phyloP scores from a whole-genome alignment of 495 filamentous ascomycete species.

The Podospora fimiseda region DNA sequence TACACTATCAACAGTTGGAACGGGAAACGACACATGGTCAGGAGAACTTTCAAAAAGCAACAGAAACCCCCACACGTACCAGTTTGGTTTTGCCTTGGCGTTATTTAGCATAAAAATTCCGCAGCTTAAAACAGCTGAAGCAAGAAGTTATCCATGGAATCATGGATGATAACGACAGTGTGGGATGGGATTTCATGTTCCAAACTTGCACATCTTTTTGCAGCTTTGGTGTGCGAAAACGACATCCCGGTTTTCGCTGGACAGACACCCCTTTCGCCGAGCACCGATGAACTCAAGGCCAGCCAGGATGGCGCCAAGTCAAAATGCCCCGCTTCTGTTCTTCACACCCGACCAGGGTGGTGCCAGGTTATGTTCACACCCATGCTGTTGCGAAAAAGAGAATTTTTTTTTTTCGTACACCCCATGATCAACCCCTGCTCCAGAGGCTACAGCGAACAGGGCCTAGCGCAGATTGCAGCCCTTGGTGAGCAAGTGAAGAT shows the following conservation, averaged over 20 bases:
- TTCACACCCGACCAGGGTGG: slow-evolving; percentile 28
- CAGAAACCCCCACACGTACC: slow-evolving; percentile 12
- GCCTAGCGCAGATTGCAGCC: slow-evolving; percentile 29
- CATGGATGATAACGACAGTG: slow-evolving; percentile 2
- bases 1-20: neutral
- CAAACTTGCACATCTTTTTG: slow-evolving; percentile 12
- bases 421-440: slow-evolving; percentile 19
- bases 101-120: slow-evolving; percentile 13
- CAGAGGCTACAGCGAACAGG: slow-evolving; percentile 17
- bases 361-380: slow-evolving; percentile 31
- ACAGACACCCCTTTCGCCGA: slow-evolving; percentile 4
- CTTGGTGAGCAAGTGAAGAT: slow-evolving; percentile 15
- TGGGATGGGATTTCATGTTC: slow-evolving; percentile 10
- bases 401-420: slow-evolving; percentile 22
- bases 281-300: neutral
- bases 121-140: slow-evolving; percentile 12
- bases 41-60: neutral
- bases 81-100: slow-evolving; percentile 14
- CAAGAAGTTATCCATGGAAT: neutral
- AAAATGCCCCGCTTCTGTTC: slow-evolving; percentile 16
- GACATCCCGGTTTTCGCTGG: slow-evolving; percentile 1
- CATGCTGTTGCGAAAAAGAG: slow-evolving; percentile 6
- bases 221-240: slow-evolving; percentile 6
- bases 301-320: slow-evolving; percentile 19
- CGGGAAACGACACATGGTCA: neutral